Evolutionary conservation across 1,284 basidiomycete genomes (phyloP), one percentile per base, ranked within the genome.

Genomic region (Ceratobasidium sp.): DNA sequence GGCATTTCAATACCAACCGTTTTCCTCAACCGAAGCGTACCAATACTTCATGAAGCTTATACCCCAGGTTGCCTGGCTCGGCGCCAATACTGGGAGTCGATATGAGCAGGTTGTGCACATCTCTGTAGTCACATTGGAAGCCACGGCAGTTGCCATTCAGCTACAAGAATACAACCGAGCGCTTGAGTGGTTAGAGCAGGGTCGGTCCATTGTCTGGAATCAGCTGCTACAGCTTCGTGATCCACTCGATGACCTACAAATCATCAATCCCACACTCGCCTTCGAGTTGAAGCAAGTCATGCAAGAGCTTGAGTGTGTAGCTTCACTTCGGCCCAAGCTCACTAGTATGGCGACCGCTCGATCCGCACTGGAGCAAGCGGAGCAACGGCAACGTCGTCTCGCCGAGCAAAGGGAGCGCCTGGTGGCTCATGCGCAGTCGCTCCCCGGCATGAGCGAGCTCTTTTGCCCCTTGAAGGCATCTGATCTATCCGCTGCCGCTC

Each of bases 371-470:
- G 58, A 71, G 75, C 53, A 59, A 9, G 48, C 5, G 6, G 58
- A 43, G 31, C 75, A 65, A 46, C 71, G 59, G 5, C 68, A 78
- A 29, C 74, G 74, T n/a, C 37, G 58, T 19, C 54, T 78, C 16
- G 76, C 76, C 14, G 54, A 59, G n/a, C 29, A 76, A 48, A 77
- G 74, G 64, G 77, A 80, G 27, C 24, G 19, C 8, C 74, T 78
- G 2, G 24, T 79, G 7, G 39, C 48, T n/a, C 27, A 77, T 19
- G 51, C 49, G 6, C 76, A 68, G 16, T 8, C 13, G 16, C 39
- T 53, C 5, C 74, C 75, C 27, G 48, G 65, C 11, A 62, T 71
- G 13, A 41, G 63, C 6, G 22, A 51, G 19, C 74, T 76, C 27
- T 16, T 76, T 34, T 6, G 29, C 2, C 69, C 73, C 5, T 48